Percentiles rank a stretch among this genome's conserved stretches.
Conservation (phyloP, 148 eudicot genomes). For the Vaccinium darrowii region DNA sequence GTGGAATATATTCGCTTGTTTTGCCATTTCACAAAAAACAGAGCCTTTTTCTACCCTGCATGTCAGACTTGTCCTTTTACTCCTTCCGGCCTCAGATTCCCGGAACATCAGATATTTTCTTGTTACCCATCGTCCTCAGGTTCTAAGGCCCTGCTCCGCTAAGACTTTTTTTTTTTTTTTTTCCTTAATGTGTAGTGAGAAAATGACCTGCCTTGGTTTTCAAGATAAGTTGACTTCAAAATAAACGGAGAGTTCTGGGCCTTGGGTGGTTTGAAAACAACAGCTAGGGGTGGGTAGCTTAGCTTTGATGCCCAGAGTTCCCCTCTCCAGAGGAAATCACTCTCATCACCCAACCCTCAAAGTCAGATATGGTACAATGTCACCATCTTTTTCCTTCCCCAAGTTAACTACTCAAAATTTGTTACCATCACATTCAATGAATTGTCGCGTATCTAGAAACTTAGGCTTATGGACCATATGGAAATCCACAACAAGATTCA, state of each 20-base stretch:
- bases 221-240: too few species aligned
- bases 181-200: too few species aligned
- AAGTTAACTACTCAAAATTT: background rate
- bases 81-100: background rate
- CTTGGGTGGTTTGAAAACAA: background rate
- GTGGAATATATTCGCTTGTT: background rate
- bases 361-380: constrained; percentile 8
- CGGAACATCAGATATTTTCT: background rate
- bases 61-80: background rate
- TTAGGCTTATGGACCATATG: background rate
- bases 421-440: background rate
- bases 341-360: constrained; percentile 17
- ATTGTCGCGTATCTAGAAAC: background rate
- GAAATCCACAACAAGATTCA: background rate
- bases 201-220: too few species aligned
- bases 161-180: too few species aligned
- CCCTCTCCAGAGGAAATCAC: background rate
- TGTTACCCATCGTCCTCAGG: background rate
- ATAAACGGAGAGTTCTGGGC: too few species aligned
- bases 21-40: background rate
- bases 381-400: constrained; percentile 1
- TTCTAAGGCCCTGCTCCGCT: too few species aligned
- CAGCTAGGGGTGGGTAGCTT: background rate
- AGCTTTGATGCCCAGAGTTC: constrained; percentile 7
- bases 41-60: background rate